Evolutionary conservation across 352 stramenopile genomes (phyloP), one percentile per base, ranked within the genome.

Genomic region (Globisporangium ultimum): DNA sequence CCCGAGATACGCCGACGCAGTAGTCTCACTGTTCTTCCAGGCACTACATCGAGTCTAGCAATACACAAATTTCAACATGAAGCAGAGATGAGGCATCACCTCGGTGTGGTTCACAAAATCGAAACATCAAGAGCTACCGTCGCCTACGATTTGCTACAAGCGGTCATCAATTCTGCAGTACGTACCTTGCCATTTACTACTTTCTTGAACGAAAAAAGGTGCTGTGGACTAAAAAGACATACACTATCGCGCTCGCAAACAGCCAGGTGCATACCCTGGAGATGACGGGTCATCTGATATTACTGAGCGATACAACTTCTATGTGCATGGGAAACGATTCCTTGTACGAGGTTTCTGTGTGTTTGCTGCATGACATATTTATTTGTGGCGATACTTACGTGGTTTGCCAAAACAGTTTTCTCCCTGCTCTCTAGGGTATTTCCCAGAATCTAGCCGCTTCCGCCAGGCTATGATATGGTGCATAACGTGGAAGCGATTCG

Each of bases 401-500:
- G n/a, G 14, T 1, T 15, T 17, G 18, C 24, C 18, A 11, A 43
- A n/a, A 15, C 38, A 87, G 78, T 89, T 89, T 53, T 76, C 76
- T 10, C 74, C 79, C 4, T 83, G 68, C 28, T 85, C 79, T 11
- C 57, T 89, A 2, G 74, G 76, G 0, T 40, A 74, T 20, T 87
- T 89, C 43, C 63, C 58, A 0, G 76, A 89, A 41, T 74, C 59
- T 18, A 87, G 62, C 56, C 63, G 67, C 0, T 87, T 89, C 24
- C 70, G 77, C 6, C 76, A 86, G 61, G 59, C 55, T 20, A 56
- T 86, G 15, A 86, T 89, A 28, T 87, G 76, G 75, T 86, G 72
- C 34, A 83, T 89, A 48, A 89, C 76, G 28, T 89, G 66, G 66
- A 88, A 84, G 56, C 66, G 67, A 1, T 96, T 96, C 65, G 80